Percentiles rank a stretch among this genome's conserved stretches.
These are phyloP conservation scores for Cyberlindnera petersonii DNA, from an alignment of 805 yeast species.

Conservation along the genomic window DNA sequence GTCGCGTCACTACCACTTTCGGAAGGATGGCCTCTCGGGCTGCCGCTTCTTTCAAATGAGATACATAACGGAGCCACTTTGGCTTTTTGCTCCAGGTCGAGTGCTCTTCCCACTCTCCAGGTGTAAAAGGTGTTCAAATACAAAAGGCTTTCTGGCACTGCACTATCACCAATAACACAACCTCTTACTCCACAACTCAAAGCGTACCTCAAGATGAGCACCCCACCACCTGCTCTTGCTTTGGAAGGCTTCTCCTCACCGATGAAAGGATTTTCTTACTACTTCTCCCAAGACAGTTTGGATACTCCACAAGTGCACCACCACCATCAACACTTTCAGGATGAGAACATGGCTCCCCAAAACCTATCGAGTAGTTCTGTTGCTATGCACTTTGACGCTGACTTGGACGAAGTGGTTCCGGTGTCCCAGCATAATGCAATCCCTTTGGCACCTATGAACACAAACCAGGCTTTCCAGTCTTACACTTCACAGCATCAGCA, in stretches of 20 bases:
- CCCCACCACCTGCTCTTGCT: constrained; percentile 10
- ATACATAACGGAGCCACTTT: constrained; percentile 10
- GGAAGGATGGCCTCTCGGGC: constrained; percentile 5
- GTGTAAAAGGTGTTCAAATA: too few species aligned
- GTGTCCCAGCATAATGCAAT: constrained; percentile 5
- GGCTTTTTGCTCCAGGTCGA: background rate
- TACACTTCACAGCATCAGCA: background rate
- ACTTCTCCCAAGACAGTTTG: constrained; percentile 12
- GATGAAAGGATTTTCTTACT: constrained; percentile 19
- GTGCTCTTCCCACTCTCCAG: too few species aligned
- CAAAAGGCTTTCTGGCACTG: background rate
- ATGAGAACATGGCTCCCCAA: constrained; percentile 11
- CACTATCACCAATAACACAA: background rate
- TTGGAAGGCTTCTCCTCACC: constrained; percentile 14
- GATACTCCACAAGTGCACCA: background rate
- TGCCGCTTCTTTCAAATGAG: constrained; percentile 6
- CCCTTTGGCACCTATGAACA: constrained; percentile 8
- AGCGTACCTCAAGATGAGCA: too few species aligned
- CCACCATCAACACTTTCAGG: constrained; percentile 8
- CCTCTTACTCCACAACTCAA: background rate
- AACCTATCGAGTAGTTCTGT: background rate
- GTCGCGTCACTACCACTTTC: constrained; percentile 17
- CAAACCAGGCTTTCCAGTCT: too few species aligned
- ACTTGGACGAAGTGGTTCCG: constrained; percentile 9
- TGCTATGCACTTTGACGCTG: constrained; percentile 3